Evolutionary conservation across 805 yeast genomes (phyloP).

Genomic region (Tanozyma kutaoensis): DNA sequence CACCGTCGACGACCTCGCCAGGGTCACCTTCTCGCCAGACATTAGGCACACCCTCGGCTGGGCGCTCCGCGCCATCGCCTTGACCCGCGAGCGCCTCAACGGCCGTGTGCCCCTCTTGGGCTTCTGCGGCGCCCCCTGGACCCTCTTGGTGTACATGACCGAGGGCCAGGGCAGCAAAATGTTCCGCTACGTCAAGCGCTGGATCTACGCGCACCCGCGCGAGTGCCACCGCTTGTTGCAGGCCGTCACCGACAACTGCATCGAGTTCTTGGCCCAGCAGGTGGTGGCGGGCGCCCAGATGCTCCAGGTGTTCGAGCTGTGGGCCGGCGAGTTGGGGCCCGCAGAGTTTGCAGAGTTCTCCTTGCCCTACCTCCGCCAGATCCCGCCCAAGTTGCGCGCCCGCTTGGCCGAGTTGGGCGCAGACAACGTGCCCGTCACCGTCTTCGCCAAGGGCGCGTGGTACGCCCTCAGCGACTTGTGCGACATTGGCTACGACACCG

Average conservation of each 20-base stretch:
- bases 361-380: constrained; percentile 75
- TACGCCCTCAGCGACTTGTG: constrained; percentile 82
- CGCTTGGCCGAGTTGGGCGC: constrained; percentile 64
- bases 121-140: constrained; percentile 98
- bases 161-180: constrained; percentile 95
- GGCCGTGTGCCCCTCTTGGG: constrained; percentile 94
- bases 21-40: constrained; percentile 51
- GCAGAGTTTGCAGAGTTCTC: constrained; percentile 79
- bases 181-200: constrained; percentile 82
- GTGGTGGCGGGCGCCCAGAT: constrained; percentile 97
- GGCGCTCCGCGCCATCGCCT: constrained; percentile 89
- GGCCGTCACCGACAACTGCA: constrained; percentile 73
- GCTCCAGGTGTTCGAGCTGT: constrained; percentile 91
- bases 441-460: constrained; percentile 96
- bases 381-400: constrained; percentile 51
- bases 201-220: constrained; percentile 75
- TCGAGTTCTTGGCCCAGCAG: constrained; percentile 88
- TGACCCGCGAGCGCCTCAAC: constrained; percentile 72
- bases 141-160: constrained; percentile 88
- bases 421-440: constrained; percentile 73
- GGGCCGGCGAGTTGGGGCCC: constrained; percentile 97
- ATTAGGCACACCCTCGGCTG: constrained; percentile 71
- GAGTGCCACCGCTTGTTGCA: constrained; percentile 60
- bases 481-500: constrained; percentile 67
- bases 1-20: constrained; percentile 49